phyloP scores from a whole-genome alignment of 306 rosid species.

The Abrus pulchellus region DNA sequence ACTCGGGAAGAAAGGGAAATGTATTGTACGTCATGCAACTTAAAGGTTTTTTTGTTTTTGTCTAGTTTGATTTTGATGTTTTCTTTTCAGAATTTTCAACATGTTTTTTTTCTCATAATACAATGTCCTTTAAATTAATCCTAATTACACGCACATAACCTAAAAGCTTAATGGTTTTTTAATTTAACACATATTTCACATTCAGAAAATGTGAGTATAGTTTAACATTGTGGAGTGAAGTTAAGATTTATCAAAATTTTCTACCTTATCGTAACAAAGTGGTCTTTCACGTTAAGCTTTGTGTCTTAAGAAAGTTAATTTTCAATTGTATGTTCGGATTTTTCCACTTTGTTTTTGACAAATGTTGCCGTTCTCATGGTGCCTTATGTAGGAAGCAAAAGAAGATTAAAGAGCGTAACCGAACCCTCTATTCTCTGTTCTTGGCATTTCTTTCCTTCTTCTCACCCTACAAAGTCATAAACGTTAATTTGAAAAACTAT shows the following conservation, averaged over 20 bases:
- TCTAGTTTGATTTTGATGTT: constrained; percentile 21
- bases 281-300: not conserved
- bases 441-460: constrained; percentile 12
- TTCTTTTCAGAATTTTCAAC: not conserved
- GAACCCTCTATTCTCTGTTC: constrained; percentile 18
- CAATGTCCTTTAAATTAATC: constrained; percentile 2
- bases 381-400: constrained; percentile 38
- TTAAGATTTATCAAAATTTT: not conserved
- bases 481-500: constrained; percentile 42
- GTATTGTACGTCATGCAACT: constrained; percentile 35
- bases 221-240: not conserved
- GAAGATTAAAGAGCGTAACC: constrained; percentile 15
- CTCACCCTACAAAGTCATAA: constrained; percentile 17
- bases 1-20: not conserved
- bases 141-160: not conserved
- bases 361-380: constrained; percentile 12
- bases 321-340: not conserved
- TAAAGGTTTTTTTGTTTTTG: not conserved
- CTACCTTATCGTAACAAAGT: constrained; percentile 27
- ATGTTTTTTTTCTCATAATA: constrained; percentile 29
- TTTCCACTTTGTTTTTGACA: constrained; percentile 39
- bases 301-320: constrained; percentile 12
- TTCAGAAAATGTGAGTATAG: constrained; percentile 14
- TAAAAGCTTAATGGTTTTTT: not conserved
- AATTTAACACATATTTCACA: constrained; percentile 24